These are phyloP conservation scores for Rhodomyrtus tomentosa DNA, from an alignment of 345 rosid species.

Conservation along the genomic window DNA sequence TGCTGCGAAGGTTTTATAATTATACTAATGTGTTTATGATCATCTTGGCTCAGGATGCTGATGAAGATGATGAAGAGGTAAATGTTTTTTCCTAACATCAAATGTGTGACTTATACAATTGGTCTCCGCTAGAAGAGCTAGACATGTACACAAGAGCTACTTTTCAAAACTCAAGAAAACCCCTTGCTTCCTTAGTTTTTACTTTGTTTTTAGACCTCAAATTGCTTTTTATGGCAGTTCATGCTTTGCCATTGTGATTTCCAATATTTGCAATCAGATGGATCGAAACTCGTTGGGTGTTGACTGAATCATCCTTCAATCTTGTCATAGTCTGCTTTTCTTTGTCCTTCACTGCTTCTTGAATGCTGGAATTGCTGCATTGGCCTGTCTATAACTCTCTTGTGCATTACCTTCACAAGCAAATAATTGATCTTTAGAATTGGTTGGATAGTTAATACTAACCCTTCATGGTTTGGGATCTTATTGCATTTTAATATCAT, in stretches of 20 bases:
- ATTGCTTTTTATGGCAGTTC: not conserved
- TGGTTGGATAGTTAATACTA: not conserved
- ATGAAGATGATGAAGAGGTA: conserved; percentile 67
- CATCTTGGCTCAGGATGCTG: conserved; percentile 42
- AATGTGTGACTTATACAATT: not conserved
- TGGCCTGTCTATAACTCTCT: not conserved
- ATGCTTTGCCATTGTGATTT: not conserved
- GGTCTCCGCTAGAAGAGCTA: not conserved
- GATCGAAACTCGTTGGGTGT: not conserved
- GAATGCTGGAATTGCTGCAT: not conserved
- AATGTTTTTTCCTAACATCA: not conserved
- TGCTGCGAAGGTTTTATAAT: not conserved
- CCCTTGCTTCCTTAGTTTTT: not conserved
- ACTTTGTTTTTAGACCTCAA: not conserved
- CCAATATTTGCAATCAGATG: not conserved
- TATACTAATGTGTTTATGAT: not conserved
- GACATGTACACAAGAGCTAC: not conserved
- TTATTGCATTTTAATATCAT: not conserved
- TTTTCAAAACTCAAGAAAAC: not conserved
- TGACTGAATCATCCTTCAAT: not conserved
- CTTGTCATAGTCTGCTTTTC: not conserved
- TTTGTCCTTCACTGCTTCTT: not conserved
- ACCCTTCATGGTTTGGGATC: not conserved
- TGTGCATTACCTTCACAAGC: not conserved
- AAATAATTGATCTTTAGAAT: not conserved